A percentile compares a stretch with the other conserved stretches of the same genome.
phyloP scores from a whole-genome alignment of 1,284 basidiomycete species.

The Microbotryum scabiosae region DNA sequence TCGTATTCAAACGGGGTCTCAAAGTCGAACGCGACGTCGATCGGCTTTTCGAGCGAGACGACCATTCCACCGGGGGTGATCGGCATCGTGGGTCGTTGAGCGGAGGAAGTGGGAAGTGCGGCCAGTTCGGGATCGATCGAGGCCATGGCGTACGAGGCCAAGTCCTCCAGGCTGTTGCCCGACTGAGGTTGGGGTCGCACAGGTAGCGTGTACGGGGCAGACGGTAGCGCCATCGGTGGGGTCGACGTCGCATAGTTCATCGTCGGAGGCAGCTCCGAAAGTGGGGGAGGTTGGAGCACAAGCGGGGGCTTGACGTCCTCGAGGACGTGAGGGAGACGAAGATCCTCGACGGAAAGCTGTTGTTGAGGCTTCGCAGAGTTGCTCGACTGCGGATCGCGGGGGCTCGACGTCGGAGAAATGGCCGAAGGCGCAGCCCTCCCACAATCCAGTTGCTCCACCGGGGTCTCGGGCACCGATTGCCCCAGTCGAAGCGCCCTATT shows the following conservation, averaged over 20 bases:
- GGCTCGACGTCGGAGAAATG: neutral
- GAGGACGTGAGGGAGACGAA: too few species aligned
- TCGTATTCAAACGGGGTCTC: slow-evolving; percentile 28
- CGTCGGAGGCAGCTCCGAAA: neutral
- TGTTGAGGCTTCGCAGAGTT: neutral
- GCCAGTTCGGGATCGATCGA: neutral
- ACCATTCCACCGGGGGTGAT: neutral
- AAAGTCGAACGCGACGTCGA: slow-evolving; percentile 18
- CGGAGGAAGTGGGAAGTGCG: neutral
- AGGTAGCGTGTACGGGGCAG: neutral
- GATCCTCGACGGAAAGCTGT: neutral
- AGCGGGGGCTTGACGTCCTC: slow-evolving; percentile 3
- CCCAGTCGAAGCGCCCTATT: slow-evolving; percentile 19
- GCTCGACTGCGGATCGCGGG: neutral
- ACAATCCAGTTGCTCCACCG: neutral
- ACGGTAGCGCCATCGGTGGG: neutral
- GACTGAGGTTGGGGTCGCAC: neutral
- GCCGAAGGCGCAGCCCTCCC: neutral
- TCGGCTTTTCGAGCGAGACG: neutral
- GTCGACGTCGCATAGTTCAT: neutral
- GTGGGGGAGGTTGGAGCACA: neutral
- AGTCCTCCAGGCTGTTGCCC: neutral
- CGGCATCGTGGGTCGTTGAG: neutral
- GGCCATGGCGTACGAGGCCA: neutral
- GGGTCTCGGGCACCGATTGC: slow-evolving; percentile 2